Base-by-base conservation (phyloP, 2,329 filamentous ascomycete species). In the Drechslerella stenobrocha region DNA sequence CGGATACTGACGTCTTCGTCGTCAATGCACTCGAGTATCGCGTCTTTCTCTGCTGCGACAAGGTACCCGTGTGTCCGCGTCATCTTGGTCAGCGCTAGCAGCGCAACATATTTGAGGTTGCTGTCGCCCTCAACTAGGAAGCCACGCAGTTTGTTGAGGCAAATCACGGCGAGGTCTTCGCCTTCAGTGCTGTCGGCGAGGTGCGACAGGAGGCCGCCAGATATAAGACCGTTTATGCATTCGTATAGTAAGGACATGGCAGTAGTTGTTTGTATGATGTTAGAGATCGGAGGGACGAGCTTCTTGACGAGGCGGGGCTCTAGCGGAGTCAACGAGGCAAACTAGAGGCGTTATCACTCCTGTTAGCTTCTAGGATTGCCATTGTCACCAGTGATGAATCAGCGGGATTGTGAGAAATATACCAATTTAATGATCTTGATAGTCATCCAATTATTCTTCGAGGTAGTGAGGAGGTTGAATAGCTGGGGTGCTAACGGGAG, bases 231-330 rank as follows among this genome's bases (percentile, higher is more conserved):
- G 76, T 95, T 96, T 77, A 98, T 96, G 75, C 93, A 98, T 77
- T 98, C 93, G 73, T 98, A 98, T 3, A 97, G 79, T 24, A 98
- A 78, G n/a, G 93, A 97, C 93, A 97, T 97, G 24, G 93, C 93
- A 3, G 89, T 88, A 0, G 93, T 98, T 0, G 91, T 96, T 72
- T 89, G 87, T 70, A 98, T 97, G 47, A 98, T 87, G 71, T 89
- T 90, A 0, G 90, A 96, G 67, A 98, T 79, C 13, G 93, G 93
- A 5, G 92, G 90, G 26, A 97, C 79, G 13, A 98, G 80, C 76
- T 98, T 98, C 75, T 88, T 89, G 51, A 96, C 88, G 6, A 98
- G 80, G 57, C 93, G 85, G 11, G 93, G 92, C 75, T 98, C 93
- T 28, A 97, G 78, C 0, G 93, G 93, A 1, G 91, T 97, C 69